These are phyloP conservation scores for Solanum okadae DNA, from an alignment of 257 asterid species.

Conservation along the genomic window DNA sequence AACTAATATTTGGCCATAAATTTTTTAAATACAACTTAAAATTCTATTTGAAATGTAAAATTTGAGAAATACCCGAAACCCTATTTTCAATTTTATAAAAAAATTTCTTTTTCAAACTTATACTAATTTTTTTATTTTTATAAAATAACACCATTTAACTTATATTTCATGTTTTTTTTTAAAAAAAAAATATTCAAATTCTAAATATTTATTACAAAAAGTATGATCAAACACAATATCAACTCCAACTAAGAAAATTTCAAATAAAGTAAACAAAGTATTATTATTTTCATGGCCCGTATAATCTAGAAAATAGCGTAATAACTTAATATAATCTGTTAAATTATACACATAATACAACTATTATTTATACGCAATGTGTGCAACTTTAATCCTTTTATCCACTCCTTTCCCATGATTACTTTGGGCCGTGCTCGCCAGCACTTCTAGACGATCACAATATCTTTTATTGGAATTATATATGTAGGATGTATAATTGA, in stretches of 20 bases:
- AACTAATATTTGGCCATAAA: background rate
- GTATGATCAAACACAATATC: background rate
- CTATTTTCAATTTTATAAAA: too few relatives aligned
- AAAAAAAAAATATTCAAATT: too few relatives aligned
- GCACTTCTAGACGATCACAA: background rate
- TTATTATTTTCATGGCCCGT: background rate
- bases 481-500: too few relatives aligned
- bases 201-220: too few relatives aligned
- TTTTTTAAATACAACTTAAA: too few relatives aligned
- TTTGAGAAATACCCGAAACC: too few relatives aligned
- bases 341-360: background rate
- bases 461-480: background rate
- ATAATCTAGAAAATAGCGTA: background rate
- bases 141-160: background rate
- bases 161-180: background rate
- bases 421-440: background rate
- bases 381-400: background rate
- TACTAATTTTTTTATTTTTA: background rate
- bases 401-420: background rate
- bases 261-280: background rate
- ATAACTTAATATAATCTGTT: background rate
- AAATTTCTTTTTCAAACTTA: background rate
- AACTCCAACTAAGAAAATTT: background rate
- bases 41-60: too few relatives aligned
- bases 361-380: too few relatives aligned